These are phyloP conservation scores for Amyloporia xantha DNA, from an alignment of 768 basidiomycete species.

Conservation along the genomic window DNA sequence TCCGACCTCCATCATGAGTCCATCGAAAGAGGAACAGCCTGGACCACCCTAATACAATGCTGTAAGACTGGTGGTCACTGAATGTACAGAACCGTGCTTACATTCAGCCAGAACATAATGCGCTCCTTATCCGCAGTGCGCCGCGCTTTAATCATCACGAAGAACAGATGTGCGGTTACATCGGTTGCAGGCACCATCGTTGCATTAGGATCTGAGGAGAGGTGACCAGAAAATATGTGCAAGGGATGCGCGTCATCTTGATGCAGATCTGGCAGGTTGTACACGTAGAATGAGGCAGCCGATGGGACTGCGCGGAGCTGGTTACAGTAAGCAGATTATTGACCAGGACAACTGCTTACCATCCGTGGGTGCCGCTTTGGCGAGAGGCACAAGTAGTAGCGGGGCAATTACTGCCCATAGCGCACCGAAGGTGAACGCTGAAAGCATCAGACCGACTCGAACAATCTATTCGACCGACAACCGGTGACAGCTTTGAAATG, in stretches of 20 bases:
- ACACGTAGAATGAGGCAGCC: slow-evolving; percentile 81
- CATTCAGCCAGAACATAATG: slow-evolving; percentile 96
- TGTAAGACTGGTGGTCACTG: background rate
- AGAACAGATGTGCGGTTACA: slow-evolving; percentile 76
- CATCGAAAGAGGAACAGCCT: slow-evolving; percentile 96
- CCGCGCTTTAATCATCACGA: slow-evolving; percentile 84
- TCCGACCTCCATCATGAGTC: slow-evolving; percentile 97
- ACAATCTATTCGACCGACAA: no score
- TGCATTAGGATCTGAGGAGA: slow-evolving; percentile 69
- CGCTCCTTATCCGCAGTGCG: slow-evolving; percentile 85
- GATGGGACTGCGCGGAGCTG: slow-evolving; percentile 50
- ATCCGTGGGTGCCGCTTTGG: slow-evolving; percentile 23
- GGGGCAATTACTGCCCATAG: slow-evolving; percentile 11
- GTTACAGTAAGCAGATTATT: background rate
- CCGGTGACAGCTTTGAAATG: no score
- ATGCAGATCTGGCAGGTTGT: slow-evolving; percentile 66
- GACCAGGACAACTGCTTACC: slow-evolving; percentile 4
- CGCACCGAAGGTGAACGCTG: slow-evolving; percentile 7
- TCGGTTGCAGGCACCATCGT: slow-evolving; percentile 44
- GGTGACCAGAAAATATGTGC: slow-evolving; percentile 80
- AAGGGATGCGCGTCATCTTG: slow-evolving; percentile 65
- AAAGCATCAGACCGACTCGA: slow-evolving; percentile 8
- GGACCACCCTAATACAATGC: slow-evolving; percentile 71
- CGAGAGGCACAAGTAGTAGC: slow-evolving; percentile 3
- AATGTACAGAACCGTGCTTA: slow-evolving; percentile 31